Base-by-base conservation (phyloP, 1,284 basidiomycete genomes). In the Sanghuangporus weigelae region DNA sequence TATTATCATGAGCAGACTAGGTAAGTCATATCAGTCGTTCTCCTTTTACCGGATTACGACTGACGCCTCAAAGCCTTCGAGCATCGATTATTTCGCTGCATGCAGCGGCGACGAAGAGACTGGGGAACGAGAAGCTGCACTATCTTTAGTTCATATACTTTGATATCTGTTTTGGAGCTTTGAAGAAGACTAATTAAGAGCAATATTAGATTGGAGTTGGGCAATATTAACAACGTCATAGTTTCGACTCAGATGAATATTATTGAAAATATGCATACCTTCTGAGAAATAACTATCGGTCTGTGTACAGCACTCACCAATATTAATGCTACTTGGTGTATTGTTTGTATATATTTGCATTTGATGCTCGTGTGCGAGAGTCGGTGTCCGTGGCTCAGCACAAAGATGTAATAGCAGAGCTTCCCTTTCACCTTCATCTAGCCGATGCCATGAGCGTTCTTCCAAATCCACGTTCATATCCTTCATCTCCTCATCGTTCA, bases 1-100 rank as follows among this genome's bases (percentile, higher is more conserved):
- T 86, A 85, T 68, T 85, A 83, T 65, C 73, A 79, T 42, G 83
- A 86, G 67, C 84, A 86, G 68, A 75, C 80, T 23, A 79, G 76
- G 82, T 84, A 51, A n/a, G 72, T 19, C 12, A 16, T 64, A 21
- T 60, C 31, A 16, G 5, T 4, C 12, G 5, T 11, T 60, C 16
- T 23, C 39, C 40, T 8, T n/a, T n/a, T n/a, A n/a, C 44, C 12
- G 44, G 3, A 19, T n/a, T 14, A 4, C 44, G 16, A 38, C 19
- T 26, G 2, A n/a, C 49, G 8, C 50, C 14, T 42, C 61, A 31
- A 38, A 72, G 72, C 57, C 67, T 73, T 51, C 70, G 73, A 31
- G 68, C 67, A 16, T 73, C 75, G 14, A 77, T 79, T 60, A 73
- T 78, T 39, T 73, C 76, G 0, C 60, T 79, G 59, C 77, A 79